Evolutionary conservation across 2,329 filamentous ascomycete genomes (phyloP).

Genomic region (Zymoseptoria passerinii): DNA sequence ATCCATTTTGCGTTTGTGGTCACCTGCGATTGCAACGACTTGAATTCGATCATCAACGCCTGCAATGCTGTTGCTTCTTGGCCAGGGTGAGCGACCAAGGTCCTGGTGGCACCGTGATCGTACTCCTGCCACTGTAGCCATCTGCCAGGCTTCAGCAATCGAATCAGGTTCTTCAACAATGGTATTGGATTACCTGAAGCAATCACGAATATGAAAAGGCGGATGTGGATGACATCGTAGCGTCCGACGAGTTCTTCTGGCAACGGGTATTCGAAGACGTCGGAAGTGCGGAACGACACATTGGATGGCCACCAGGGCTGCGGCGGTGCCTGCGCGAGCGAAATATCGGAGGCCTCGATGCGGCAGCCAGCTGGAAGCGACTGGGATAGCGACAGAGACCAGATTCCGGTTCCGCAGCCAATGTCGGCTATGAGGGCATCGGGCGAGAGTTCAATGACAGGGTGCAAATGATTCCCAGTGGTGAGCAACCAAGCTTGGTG

Average conservation of each 20-base stretch:
- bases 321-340: slow-evolving; percentile 11
- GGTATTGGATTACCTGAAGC: slow-evolving; percentile 15
- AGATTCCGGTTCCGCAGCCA: slow-evolving; percentile 17
- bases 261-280: slow-evolving; percentile 10
- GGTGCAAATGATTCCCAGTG: slow-evolving; percentile 25
- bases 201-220: slow-evolving; percentile 15
- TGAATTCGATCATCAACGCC: neutral
- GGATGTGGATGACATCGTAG: slow-evolving; percentile 20
- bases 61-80: neutral
- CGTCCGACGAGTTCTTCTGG: slow-evolving; percentile 5
- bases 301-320: slow-evolving; percentile 14
- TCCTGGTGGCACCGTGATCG: neutral
- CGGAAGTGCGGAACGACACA: slow-evolving; percentile 10
- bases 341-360: slow-evolving; percentile 21
- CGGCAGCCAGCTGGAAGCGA: neutral
- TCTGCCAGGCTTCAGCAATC: slow-evolving; percentile 17
- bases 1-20: slow-evolving; percentile 4
- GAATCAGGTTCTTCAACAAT: slow-evolving; percentile 13
- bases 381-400: slow-evolving; percentile 5
- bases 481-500: slow-evolving; percentile 26
- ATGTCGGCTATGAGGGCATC: slow-evolving; percentile 14
- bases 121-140: slow-evolving; percentile 22
- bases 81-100: neutral
- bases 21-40: neutral
- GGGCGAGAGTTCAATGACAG: slow-evolving; percentile 11